Evolutionary conservation across 495 filamentous ascomycete species (phyloP).

Genomic region (Penicillium cosmopolitanum): DNA sequence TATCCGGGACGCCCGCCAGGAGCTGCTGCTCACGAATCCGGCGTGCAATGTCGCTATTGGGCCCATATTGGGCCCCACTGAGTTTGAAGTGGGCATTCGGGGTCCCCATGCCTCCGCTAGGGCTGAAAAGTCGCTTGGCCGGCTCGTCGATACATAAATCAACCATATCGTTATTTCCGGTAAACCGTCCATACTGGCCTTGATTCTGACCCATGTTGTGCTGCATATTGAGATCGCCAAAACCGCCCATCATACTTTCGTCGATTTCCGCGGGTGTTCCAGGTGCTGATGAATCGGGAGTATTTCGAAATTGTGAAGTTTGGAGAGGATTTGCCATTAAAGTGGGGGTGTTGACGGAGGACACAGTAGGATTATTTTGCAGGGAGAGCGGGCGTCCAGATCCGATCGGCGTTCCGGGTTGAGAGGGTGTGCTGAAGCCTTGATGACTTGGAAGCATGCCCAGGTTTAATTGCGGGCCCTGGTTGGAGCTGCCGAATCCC

Average conservation of each 20-base stretch:
- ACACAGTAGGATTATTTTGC: conserved; percentile 96
- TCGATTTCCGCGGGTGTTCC: conserved; percentile 71
- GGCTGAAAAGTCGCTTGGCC: conserved; percentile 88
- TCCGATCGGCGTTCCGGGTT: conserved; percentile 82
- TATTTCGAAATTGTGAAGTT: conserved; percentile 65
- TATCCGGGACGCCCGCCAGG: conserved; percentile 63
- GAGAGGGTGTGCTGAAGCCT: conserved; percentile 75
- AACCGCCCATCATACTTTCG: conserved; percentile 59
- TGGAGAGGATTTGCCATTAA: conserved; percentile 68
- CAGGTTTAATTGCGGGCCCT: conserved; percentile 71
- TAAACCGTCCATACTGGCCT: conserved; percentile 49
- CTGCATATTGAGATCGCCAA: conserved; percentile 58
- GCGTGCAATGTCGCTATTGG: conserved; percentile 73
- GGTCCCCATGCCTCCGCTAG: conserved; percentile 72
- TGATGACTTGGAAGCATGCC: conserved; percentile 72
- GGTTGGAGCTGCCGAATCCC: conserved; percentile 75
- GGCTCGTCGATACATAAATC: conserved; percentile 93
- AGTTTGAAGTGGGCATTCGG: conserved; percentile 71
- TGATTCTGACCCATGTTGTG: conserved; percentile 62
- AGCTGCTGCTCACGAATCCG: conserved; percentile 76
- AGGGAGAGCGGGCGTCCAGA: conserved; percentile 65
- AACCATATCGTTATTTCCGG: conserved; percentile 59
- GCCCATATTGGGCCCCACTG: conserved; percentile 71
- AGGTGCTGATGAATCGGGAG: conserved; percentile 75
- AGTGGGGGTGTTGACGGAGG: conserved; percentile 94